Evolutionary conservation across 179 eudicot genomes (phyloP), one percentile per base, ranked within the genome.

Genomic region (Carnegiea gigantea): DNA sequence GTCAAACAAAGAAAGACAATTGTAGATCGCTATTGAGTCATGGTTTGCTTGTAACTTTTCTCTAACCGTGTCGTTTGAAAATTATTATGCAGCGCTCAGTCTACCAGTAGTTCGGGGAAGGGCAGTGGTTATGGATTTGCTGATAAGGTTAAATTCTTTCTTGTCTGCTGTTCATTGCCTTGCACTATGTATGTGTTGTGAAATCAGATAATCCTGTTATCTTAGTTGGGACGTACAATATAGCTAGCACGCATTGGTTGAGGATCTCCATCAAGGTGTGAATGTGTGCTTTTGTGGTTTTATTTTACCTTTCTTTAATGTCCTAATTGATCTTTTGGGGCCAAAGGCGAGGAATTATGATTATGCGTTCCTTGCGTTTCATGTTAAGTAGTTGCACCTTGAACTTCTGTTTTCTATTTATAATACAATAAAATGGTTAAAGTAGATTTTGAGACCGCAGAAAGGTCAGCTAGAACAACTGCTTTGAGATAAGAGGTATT

Each of bases 61-160:
- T 26, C 13, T 21, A n/a, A 30, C 43, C 13, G 0, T 51, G 5
- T 51, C 53, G 14, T 78, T 28, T 40, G 53, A 51, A 70, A 11
- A 23, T 57, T 13, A 9, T 81, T 72, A 59, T 83, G 85, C 84
- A 93, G 98, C 85, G 62, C 92, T 75, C 89, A 87, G 80, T 70
- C 94, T 43, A 77, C 93, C 76, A 81, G 90, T 74, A 92, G 87
- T 87, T 82, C 94, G 60, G 93, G 85, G 8, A 93, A 83, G 84
- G 92, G 98, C 44, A 90, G 91, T 78, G 98, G 99, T 72, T 94
- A 94, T 84, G 99, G 99, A 87, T 95, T 88, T 87, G 98, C 99
- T 73, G 99, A 95, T 82, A 95, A 95, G 99, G 99, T 95, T 62
- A 79, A 86, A 14, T 26, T 26, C 54, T 70, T 18, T 46, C 44